Evolutionary conservation across 208 protist species (phyloP).

Genomic region (Crithidia brevicula): DNA sequence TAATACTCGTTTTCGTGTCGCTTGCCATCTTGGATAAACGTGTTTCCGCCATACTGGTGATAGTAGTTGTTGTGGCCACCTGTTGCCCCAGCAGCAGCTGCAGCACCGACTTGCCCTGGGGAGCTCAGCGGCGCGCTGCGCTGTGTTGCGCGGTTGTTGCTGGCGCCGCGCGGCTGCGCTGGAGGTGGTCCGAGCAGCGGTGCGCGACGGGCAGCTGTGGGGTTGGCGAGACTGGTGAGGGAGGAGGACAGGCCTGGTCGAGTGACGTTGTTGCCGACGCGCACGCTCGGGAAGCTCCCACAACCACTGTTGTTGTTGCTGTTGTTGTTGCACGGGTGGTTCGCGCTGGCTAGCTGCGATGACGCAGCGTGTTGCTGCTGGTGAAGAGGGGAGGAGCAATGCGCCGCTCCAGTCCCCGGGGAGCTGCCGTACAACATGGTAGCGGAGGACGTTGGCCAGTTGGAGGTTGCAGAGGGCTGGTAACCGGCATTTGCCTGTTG

Average conservation of each 20-base stretch:
- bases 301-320: background rate
- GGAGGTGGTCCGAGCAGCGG: conserved; percentile 16
- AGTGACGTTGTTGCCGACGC: background rate
- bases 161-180: conserved; percentile 2
- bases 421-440: background rate
- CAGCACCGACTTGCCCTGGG: too few species aligned
- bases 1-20: conserved; percentile 52
- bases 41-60: conserved; percentile 47
- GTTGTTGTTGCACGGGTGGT: too few species aligned
- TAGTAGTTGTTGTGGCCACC: conserved; percentile 28
- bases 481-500: too few species aligned
- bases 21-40: conserved; percentile 52
- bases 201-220: background rate
- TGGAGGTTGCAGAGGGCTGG: too few species aligned
- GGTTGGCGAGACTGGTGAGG: background rate
- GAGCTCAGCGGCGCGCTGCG: too few species aligned
- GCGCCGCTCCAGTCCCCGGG: too few species aligned
- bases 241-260: background rate
- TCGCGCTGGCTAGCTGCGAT: too few species aligned
- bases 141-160: too few species aligned
- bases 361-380: too few species aligned
- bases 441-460: background rate
- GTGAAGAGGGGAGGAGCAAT: background rate
- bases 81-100: background rate
- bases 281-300: conserved; percentile 9